phyloP scores from a whole-genome alignment of 192 early-diverging fungal species.

The Entophlyctis luteolus region DNA sequence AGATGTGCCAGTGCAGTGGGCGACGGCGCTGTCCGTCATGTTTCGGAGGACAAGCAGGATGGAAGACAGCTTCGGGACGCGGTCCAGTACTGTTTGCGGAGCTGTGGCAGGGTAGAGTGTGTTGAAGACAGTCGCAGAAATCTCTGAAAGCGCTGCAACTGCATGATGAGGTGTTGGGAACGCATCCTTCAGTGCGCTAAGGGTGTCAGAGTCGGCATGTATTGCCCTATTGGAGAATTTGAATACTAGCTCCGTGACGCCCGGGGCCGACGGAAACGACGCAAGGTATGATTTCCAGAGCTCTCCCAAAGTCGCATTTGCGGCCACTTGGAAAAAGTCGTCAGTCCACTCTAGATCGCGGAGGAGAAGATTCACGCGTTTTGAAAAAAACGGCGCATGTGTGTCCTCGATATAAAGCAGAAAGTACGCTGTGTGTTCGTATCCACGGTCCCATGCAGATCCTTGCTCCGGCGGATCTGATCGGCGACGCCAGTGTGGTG shows the following conservation, averaged over 20 bases:
- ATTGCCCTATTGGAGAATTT: too few species aligned
- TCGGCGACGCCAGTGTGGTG: slow-evolving; percentile 23
- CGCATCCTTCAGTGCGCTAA: too few species aligned
- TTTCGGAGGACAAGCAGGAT: slow-evolving; percentile 9
- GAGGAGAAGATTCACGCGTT: slow-evolving; percentile 4
- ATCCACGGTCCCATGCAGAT: slow-evolving; percentile 33
- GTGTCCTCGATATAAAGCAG: slow-evolving; percentile 27
- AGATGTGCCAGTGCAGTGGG: slow-evolving; percentile 25
- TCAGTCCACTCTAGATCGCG: slow-evolving; percentile 21
- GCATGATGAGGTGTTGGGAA: too few species aligned
- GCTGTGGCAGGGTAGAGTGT: not conserved
- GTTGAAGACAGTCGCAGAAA: not conserved
- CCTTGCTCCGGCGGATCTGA: not conserved
- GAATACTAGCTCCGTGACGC: too few species aligned
- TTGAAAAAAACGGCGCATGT: not conserved
- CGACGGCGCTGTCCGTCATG: slow-evolving; percentile 35
- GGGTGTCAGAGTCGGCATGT: too few species aligned
- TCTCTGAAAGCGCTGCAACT: not conserved
- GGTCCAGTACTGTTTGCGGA: not conserved
- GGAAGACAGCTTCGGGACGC: not conserved
- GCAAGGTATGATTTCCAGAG: slow-evolving; percentile 18
- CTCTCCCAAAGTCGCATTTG: not conserved
- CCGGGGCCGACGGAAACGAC: too few species aligned
- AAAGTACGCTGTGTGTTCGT: slow-evolving; percentile 36
- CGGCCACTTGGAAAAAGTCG: not conserved